phyloP scores from a whole-genome alignment of 2,329 filamentous ascomycete genomes.

The Claviceps spartinae region DNA sequence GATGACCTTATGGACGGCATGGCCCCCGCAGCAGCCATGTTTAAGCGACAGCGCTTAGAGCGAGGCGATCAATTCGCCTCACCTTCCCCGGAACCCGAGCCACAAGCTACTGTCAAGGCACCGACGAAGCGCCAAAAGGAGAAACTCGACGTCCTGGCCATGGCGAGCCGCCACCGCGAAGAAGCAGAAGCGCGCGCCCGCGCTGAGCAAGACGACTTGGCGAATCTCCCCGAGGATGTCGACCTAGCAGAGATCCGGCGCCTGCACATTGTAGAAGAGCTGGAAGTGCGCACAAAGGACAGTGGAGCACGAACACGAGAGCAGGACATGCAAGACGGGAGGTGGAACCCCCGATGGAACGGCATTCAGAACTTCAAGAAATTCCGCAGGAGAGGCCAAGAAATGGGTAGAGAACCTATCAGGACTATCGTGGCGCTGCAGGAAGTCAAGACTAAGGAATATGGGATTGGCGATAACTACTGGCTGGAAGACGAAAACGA shows the following conservation, averaged over 20 bases:
- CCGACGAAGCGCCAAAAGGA: slow-evolving; percentile 34
- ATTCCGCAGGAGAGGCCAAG: slow-evolving; percentile 51
- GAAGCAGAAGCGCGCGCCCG: slow-evolving; percentile 52
- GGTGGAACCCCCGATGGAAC: slow-evolving; percentile 87
- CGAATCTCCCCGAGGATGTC: slow-evolving; percentile 44
- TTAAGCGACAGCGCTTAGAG: slow-evolving; percentile 65
- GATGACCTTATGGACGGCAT: slow-evolving; percentile 56
- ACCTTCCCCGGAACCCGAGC: slow-evolving; percentile 14
- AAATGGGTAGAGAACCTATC: slow-evolving; percentile 25
- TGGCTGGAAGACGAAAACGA: slow-evolving; percentile 47
- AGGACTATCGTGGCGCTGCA: slow-evolving; percentile 56
- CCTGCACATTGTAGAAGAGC: slow-evolving; percentile 63
- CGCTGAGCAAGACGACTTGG: slow-evolving; percentile 40
- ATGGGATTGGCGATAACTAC: slow-evolving; percentile 63
- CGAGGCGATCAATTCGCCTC: slow-evolving; percentile 34
- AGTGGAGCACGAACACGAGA: slow-evolving; percentile 24
- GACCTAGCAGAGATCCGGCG: slow-evolving; percentile 61
- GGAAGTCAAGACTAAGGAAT: slow-evolving; percentile 56
- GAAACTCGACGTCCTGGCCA: slow-evolving; percentile 55
- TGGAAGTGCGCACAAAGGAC: slow-evolving; percentile 42
- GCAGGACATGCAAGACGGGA: slow-evolving; percentile 36
- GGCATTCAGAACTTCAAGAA: slow-evolving; percentile 93
- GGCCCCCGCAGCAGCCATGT: slow-evolving; percentile 60
- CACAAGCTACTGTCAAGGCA: slow-evolving; percentile 5
- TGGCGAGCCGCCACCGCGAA: slow-evolving; percentile 45